Conservation (phyloP, 805 yeast species). For the Henningerozyma blattae region DNA sequence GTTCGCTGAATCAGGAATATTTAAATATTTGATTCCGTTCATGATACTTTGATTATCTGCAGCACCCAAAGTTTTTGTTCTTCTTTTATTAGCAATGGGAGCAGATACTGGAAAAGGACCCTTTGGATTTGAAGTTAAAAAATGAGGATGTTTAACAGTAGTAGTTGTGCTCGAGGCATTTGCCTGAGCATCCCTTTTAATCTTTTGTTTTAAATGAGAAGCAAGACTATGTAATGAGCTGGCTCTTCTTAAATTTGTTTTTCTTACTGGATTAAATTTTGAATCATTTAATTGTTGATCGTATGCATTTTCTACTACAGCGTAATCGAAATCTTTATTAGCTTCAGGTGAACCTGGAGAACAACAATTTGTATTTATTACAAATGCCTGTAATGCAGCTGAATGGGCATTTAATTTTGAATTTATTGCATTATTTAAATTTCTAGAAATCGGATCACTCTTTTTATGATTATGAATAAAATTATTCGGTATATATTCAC, state of each 20-base stretch:
- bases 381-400: slow-evolving; percentile 22
- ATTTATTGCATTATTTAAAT: neutral
- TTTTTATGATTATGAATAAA: neutral
- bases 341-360: neutral
- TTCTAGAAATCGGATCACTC: neutral
- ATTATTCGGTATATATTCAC: slow-evolving; percentile 1
- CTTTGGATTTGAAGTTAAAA: too few species aligned
- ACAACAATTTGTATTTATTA: slow-evolving; percentile 6
- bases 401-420: slow-evolving; percentile 4
- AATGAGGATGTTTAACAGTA: too few species aligned
- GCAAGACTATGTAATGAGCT: neutral
- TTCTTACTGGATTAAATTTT: neutral
- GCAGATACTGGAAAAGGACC: too few species aligned
- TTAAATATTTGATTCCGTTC: too few species aligned
- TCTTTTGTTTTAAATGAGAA: neutral
- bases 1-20: neutral
- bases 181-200: neutral
- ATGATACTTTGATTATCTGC: too few species aligned
- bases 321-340: neutral
- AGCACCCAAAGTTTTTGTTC: neutral
- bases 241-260: neutral
- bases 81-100: neutral
- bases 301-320: neutral
- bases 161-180: too few species aligned
- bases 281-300: neutral